Evolutionary conservation across 2,329 filamentous ascomycete genomes (phyloP).

Genomic region (Microsporum audouinii): DNA sequence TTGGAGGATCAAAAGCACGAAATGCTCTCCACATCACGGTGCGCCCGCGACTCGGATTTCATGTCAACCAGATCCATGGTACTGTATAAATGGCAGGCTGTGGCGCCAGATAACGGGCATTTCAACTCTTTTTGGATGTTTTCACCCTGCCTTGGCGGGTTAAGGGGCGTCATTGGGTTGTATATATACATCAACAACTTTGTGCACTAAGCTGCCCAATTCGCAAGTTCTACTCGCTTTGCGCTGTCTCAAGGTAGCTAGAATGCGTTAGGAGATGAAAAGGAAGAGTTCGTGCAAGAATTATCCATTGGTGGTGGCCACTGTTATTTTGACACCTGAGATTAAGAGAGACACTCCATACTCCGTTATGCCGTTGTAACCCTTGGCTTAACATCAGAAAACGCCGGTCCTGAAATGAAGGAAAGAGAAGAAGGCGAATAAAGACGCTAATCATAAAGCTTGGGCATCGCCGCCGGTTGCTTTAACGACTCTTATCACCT

Average conservation of each 20-base stretch:
- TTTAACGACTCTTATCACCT: conserved; percentile 42
- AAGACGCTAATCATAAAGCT: background rate
- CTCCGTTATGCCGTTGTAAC: background rate
- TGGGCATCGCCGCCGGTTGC: conserved; percentile 22
- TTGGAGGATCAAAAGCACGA: background rate
- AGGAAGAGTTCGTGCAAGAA: background rate
- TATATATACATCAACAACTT: background rate
- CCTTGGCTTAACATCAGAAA: background rate
- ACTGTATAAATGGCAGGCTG: background rate
- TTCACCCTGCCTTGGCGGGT: background rate
- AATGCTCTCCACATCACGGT: background rate
- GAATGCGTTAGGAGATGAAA: background rate
- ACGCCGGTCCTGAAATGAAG: background rate
- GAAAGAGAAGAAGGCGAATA: background rate
- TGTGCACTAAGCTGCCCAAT: background rate
- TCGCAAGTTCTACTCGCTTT: background rate
- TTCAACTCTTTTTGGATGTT: conserved; percentile 1
- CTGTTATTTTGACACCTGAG: background rate
- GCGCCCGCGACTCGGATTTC: background rate
- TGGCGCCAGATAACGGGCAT: background rate
- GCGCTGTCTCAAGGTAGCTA: background rate
- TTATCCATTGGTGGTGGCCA: background rate
- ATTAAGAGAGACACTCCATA: background rate
- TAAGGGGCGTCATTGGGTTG: background rate
- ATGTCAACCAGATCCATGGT: background rate